Evolutionary conservation across 2,329 filamentous ascomycete genomes (phyloP), one percentile per base, ranked within the genome.

Genomic region (Didymella keratinophila): DNA sequence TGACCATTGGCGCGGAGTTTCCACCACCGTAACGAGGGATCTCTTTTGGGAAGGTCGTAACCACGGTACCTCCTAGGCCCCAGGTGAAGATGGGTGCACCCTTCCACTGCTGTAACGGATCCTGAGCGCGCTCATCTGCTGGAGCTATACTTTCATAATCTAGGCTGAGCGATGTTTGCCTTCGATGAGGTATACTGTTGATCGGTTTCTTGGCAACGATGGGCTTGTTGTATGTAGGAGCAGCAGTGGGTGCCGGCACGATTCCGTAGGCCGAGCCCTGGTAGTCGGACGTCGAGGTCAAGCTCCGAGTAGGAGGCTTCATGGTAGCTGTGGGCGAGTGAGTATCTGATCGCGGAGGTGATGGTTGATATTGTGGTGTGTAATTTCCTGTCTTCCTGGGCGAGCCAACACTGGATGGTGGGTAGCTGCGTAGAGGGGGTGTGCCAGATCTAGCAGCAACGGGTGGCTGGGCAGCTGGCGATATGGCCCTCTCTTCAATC

Each of bases 21-120:
- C 88, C 90, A 64, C 91, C 88, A 25, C 89, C 87, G 76, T 97
- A 98, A 45, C 93, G 88, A 14, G 94, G 93, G 32, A 95, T 86
- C 64, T 94, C 90, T 73, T 91, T 93, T 0, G 96, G 95, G 70
- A 98, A 97, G 42, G 89, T 92, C 1, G 90, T 93, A 2, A 96
- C 83, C 11, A 97, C 80, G 1, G 86, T 86, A 12, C 95, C 95
- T 20, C 93, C 93, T 47, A 96, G 87, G 2, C 92, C 93, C 89
- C 96, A 99, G 1, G 86, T 86, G 70, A 98, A 89, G 12, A 97
- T 84, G 0, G 96, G 95, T 12, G 87, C 85, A 3, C 96, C 96
- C 78, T 90, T 93, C 95, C 95, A 99, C 65, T 95, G 85, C 73
- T 96, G 85, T 7, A 99, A 80, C 2, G 89, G 87, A 78, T 99